Conservation (phyloP, 148 eudicot genomes). For the Pouteria glomerata region DNA sequence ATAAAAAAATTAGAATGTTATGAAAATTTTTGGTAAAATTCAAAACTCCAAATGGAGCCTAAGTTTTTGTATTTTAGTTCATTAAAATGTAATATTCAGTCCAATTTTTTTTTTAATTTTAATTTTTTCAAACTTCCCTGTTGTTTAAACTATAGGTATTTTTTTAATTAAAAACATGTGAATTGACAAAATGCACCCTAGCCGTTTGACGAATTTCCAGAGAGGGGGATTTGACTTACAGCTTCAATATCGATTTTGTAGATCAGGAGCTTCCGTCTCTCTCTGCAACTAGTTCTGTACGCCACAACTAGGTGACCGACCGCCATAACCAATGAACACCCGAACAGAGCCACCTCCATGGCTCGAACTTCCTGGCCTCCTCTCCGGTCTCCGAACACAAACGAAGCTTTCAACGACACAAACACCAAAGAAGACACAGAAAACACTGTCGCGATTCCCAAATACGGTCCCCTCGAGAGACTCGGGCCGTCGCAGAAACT, state of each 20-base stretch:
- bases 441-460: slow-evolving; percentile 57
- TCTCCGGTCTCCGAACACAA: slow-evolving; percentile 35
- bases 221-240: slow-evolving; percentile 44
- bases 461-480: slow-evolving; percentile 77
- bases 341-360: slow-evolving; percentile 41
- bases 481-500: slow-evolving; percentile 94
- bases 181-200: not conserved
- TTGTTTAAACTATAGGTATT: not conserved
- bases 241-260: slow-evolving; percentile 89
- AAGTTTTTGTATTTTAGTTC: not conserved
- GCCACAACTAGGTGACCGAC: slow-evolving; percentile 79
- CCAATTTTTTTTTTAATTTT: not conserved
- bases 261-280: slow-evolving; percentile 82
- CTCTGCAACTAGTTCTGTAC: slow-evolving; percentile 80
- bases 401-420: slow-evolving; percentile 83
- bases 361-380: slow-evolving; percentile 5
- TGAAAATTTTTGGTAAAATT: too few species aligned
- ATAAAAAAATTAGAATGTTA: too few species aligned
- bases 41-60: too few species aligned
- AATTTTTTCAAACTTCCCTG: not conserved
- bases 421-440: slow-evolving; percentile 66
- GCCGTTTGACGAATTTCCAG: not conserved
- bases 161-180: not conserved
- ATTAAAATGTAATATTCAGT: not conserved
- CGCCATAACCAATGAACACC: slow-evolving; percentile 54